Evolutionary conservation across 345 rosid species (phyloP).

Genomic region (Citrus unshiu): DNA sequence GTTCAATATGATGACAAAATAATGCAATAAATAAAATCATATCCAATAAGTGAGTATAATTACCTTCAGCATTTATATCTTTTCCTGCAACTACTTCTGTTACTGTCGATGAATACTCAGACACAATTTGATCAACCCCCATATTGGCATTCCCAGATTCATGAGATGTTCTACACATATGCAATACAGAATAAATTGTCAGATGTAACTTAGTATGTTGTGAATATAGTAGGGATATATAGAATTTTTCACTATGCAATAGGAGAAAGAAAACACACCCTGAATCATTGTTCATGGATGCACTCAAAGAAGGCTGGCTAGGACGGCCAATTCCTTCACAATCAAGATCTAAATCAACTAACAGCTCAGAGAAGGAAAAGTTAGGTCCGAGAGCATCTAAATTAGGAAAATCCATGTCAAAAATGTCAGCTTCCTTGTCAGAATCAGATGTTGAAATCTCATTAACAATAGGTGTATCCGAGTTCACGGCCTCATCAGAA

Average conservation of each 20-base stretch:
- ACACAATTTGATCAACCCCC: constrained; percentile 34
- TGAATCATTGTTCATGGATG: constrained; percentile 26
- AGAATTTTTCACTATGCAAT: neutral
- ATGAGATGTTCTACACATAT: constrained; percentile 39
- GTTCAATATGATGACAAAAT: neutral
- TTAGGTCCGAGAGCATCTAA: constrained; percentile 62
- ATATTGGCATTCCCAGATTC: constrained; percentile 39
- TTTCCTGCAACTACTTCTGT: constrained; percentile 39
- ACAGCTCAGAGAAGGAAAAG: constrained; percentile 60
- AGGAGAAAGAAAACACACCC: constrained; percentile 28
- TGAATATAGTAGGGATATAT: neutral
- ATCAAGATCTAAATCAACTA: constrained; percentile 68
- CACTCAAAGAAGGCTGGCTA: constrained; percentile 33
- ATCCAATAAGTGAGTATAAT: constrained; percentile 6
- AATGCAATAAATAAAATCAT: neutral
- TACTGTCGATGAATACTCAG: constrained; percentile 46
- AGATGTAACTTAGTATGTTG: neutral
- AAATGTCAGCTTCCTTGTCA: constrained; percentile 52
- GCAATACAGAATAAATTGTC: constrained; percentile 3
- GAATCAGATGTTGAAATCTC: constrained; percentile 51
- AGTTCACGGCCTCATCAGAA: constrained; percentile 35
- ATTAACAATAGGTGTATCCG: constrained; percentile 33
- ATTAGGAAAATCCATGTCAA: constrained; percentile 60
- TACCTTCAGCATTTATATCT: constrained; percentile 37
- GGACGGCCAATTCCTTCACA: constrained; percentile 34